phyloP scores from a whole-genome alignment of 2,329 filamentous ascomycete genomes.

The Trichothecium roseum region DNA sequence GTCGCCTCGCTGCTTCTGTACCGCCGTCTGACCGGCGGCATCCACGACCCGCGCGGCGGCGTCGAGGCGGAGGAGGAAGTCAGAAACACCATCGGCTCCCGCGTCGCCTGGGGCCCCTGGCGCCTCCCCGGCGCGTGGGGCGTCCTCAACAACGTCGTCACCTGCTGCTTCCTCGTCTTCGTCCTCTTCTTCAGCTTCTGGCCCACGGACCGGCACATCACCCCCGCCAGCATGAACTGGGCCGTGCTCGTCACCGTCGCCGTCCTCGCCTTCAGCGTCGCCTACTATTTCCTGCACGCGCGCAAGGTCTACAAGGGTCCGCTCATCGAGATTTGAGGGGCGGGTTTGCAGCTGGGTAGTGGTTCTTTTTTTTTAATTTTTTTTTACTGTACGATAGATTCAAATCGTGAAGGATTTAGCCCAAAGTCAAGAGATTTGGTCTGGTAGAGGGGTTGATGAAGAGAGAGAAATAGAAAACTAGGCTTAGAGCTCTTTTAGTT shows the following conservation, averaged over 20 bases:
- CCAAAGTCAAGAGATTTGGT: too few relatives aligned
- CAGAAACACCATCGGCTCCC: too few relatives aligned
- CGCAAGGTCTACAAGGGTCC: constrained; percentile 35
- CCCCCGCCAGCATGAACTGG: constrained; percentile 33
- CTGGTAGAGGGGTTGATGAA: too few relatives aligned
- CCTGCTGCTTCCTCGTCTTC: constrained; percentile 41
- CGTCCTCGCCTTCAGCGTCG: constrained; percentile 30
- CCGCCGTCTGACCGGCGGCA: constrained; percentile 16
- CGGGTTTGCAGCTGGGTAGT: too few relatives aligned
- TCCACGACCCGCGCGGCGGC: constrained; percentile 14
- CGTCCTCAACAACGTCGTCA: constrained; percentile 42
- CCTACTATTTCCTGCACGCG: constrained; percentile 33
- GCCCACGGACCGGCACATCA: constrained; percentile 21
- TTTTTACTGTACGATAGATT: too few relatives aligned
- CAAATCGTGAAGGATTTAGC: too few relatives aligned
- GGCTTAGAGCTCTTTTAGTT: too few relatives aligned
- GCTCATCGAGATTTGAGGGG: constrained; percentile 18
- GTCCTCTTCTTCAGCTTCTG: constrained; percentile 48
- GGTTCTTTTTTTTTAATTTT: too few relatives aligned
- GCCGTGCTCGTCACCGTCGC: constrained; percentile 31
- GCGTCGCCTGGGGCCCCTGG: constrained; percentile 42
- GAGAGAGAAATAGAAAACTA: too few relatives aligned
- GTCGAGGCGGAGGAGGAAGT: constrained; percentile 15
- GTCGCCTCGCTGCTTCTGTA: constrained; percentile 16
- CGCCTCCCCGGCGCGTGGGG: constrained; percentile 38